phyloP scores from a whole-genome alignment of 331 rosid genomes.

The Acacia pycnantha region DNA sequence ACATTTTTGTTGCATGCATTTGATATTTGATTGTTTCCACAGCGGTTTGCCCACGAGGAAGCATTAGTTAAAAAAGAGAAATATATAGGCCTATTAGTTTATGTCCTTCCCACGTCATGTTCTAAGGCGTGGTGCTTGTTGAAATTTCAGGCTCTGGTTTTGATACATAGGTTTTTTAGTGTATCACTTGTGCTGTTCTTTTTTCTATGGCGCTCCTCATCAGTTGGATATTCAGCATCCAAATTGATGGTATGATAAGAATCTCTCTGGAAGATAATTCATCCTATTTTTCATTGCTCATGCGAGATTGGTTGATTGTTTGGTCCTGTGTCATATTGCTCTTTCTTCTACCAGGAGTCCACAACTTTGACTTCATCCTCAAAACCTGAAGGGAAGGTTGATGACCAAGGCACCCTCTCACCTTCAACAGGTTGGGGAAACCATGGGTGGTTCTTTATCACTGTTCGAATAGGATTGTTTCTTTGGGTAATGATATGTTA shows the following conservation, averaged over 20 bases:
- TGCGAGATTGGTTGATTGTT: constrained; percentile 28
- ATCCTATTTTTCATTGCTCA: constrained; percentile 24
- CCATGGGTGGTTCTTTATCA: constrained; percentile 78
- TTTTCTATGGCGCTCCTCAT: constrained; percentile 73
- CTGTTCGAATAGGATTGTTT: constrained; percentile 84
- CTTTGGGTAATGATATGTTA: constrained; percentile 69
- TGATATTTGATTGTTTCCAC: constrained; percentile 7
- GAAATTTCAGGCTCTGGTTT: constrained; percentile 95
- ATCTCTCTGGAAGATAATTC: constrained; percentile 28
- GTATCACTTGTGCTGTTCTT: constrained; percentile 78
- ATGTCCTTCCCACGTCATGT: constrained; percentile 27
- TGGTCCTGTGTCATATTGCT: constrained; percentile 25
- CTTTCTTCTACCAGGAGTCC: constrained; percentile 46
- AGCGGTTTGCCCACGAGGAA: constrained; percentile 2
- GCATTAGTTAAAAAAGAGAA: not conserved
- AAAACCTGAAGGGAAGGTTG: constrained; percentile 42
- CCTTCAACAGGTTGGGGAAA: constrained; percentile 57
- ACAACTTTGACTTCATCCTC: constrained; percentile 33
- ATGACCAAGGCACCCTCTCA: constrained; percentile 44
- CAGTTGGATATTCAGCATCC: constrained; percentile 46
- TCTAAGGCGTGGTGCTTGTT: constrained; percentile 53
- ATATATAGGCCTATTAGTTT: constrained; percentile 9
- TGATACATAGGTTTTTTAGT: constrained; percentile 98
- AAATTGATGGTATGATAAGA: constrained; percentile 46
- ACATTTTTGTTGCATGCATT: constrained; percentile 14